Conservation (phyloP, 208 protist genomes). For the Wallacemonas sp. region DNA sequence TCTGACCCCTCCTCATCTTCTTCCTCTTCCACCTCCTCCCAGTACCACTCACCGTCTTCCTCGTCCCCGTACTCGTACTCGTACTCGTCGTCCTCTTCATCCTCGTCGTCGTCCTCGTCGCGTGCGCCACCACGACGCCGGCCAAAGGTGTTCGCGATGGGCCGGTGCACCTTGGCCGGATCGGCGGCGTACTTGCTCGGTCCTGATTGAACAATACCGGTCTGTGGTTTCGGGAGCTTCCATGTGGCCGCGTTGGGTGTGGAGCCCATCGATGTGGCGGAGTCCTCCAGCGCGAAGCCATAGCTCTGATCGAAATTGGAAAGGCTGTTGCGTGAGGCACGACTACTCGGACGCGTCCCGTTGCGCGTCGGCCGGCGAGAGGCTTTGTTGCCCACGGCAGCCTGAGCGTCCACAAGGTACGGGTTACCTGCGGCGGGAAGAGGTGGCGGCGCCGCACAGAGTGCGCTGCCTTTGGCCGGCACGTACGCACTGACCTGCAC, state of each 20-base stretch:
- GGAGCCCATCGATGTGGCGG: background rate
- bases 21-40: slow-evolving; percentile 17
- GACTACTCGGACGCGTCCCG: background rate
- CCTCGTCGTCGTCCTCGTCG: slow-evolving; percentile 16
- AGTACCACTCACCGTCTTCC: slow-evolving; percentile 25
- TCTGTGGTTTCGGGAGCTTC: background rate
- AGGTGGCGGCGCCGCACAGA: background rate
- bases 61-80: slow-evolving; percentile 39
- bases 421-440: background rate
- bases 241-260: background rate
- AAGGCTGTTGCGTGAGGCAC: background rate
- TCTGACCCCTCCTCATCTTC: slow-evolving; percentile 13
- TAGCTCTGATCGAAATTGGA: background rate
- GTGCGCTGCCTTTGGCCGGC: background rate
- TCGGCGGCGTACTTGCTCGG: slow-evolving; percentile 24
- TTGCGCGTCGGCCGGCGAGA: background rate
- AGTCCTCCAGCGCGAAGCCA: background rate
- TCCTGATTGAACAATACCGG: slow-evolving; percentile 19
- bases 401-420: background rate
- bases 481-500: slow-evolving; percentile 20
- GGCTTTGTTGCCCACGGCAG: background rate
- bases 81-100: slow-evolving; percentile 31
- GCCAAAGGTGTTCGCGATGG: slow-evolving; percentile 39
- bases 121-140: slow-evolving; percentile 5
- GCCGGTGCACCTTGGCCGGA: slow-evolving; percentile 30